These are phyloP conservation scores for Athelia sp. DNA, from an alignment of 1,284 basidiomycete genomes.

Conservation along the genomic window DNA sequence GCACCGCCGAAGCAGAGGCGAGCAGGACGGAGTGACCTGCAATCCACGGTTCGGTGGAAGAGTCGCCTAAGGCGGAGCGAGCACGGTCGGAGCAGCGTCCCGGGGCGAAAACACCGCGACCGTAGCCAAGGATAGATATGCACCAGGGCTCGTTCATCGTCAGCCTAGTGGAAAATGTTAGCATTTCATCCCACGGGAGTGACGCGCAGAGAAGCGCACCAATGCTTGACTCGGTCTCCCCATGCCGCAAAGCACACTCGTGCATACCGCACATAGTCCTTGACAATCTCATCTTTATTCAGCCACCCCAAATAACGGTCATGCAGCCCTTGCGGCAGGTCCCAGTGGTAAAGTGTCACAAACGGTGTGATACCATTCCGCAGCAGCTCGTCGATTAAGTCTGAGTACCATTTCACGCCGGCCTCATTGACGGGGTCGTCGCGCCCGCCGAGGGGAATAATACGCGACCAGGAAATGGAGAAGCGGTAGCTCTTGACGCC, in stretches of 20 bases:
- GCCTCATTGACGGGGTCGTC: conserved; percentile 66
- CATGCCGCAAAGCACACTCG: conserved; percentile 67
- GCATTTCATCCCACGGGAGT: conserved; percentile 7
- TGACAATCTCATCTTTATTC: conserved; percentile 54
- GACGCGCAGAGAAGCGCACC: conserved; percentile 33
- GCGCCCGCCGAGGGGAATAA: conserved; percentile 66
- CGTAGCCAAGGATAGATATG: conserved; percentile 65
- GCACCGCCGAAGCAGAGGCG: conserved; percentile 61
- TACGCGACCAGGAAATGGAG: conserved; percentile 70
- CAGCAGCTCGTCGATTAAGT: conserved; percentile 63
- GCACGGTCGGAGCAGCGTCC: conserved; percentile 58
- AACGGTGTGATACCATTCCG: conserved; percentile 62
- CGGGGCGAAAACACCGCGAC: conserved; percentile 62
- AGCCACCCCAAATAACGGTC: conserved; percentile 74
- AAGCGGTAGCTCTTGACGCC: conserved; percentile 63
- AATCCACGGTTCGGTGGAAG: conserved; percentile 68
- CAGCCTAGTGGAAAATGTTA: conserved; percentile 40
- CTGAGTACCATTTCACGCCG: conserved; percentile 67
- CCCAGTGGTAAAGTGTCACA: conserved; percentile 80
- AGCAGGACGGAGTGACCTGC: conserved; percentile 68
- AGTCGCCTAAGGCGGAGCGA: conserved; percentile 52
- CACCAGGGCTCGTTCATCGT: conserved; percentile 77
- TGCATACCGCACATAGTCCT: conserved; percentile 64
- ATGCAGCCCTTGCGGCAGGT: conserved; percentile 66
- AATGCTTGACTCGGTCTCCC: conserved; percentile 73